Evolutionary conservation across 2,329 filamentous ascomycete genomes (phyloP).

Genomic region (Leptographium wingfieldii): DNA sequence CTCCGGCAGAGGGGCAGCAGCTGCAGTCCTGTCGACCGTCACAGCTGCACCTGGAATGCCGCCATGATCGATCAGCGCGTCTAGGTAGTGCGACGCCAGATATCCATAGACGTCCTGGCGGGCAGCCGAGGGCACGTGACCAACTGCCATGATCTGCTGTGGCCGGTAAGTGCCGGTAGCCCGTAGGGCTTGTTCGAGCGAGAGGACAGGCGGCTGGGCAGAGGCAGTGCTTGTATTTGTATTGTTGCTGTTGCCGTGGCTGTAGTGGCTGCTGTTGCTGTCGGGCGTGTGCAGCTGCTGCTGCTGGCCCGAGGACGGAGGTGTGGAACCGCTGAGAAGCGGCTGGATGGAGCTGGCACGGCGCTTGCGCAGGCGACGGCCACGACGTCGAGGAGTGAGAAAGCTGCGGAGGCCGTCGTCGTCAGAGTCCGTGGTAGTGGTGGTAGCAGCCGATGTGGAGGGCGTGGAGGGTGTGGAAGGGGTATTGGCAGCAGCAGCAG

Average conservation of each 20-base stretch:
- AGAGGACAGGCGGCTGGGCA: slow-evolving; percentile 19
- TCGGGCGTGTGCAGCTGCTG: slow-evolving; percentile 14
- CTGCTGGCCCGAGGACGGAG: neutral
- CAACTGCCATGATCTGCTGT: slow-evolving; percentile 51
- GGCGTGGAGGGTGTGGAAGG: slow-evolving; percentile 20
- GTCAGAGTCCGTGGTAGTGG: slow-evolving; percentile 51
- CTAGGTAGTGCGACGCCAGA: slow-evolving; percentile 42
- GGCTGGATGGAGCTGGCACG: slow-evolving; percentile 28
- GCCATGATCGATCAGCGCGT: slow-evolving; percentile 30
- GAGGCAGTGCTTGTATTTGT: neutral
- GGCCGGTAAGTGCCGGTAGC: slow-evolving; percentile 44
- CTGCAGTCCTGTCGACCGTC: neutral
- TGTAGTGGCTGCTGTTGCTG: neutral
- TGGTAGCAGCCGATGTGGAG: slow-evolving; percentile 7
- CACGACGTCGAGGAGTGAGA: slow-evolving; percentile 31
- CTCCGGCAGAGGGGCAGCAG: slow-evolving; percentile 23
- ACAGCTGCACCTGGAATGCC: slow-evolving; percentile 29
- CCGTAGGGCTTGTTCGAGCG: slow-evolving; percentile 45
- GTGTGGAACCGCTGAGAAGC: slow-evolving; percentile 37
- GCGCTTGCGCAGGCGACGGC: slow-evolving; percentile 26
- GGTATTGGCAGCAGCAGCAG: neutral
- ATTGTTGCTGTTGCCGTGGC: neutral
- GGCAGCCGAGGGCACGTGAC: slow-evolving; percentile 38
- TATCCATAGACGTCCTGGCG: slow-evolving; percentile 42
- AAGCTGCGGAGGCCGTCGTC: slow-evolving; percentile 51